These are phyloP conservation scores for Isabelozyma pseudorhagii DNA, from an alignment of 805 yeast genomes.

Conservation along the genomic window DNA sequence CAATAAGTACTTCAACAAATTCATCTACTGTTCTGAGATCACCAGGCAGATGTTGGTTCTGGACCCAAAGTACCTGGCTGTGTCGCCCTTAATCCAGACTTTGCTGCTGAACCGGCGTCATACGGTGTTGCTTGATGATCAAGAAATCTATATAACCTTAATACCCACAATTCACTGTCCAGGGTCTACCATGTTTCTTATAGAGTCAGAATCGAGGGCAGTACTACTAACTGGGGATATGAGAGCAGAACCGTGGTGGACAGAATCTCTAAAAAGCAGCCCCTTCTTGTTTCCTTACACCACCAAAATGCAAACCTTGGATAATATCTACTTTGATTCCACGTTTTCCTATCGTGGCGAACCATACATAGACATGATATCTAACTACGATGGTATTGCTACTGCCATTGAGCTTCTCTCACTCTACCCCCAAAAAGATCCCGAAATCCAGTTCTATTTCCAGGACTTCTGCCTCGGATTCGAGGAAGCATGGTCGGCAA, in stretches of 20 bases:
- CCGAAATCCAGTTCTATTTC: conserved; percentile 39
- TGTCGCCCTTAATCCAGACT: conserved; percentile 14
- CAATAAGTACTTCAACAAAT: conserved; percentile 33
- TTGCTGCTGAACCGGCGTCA: conserved; percentile 17
- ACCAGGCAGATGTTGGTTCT: conserved; percentile 19
- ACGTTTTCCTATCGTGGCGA: conserved; percentile 49
- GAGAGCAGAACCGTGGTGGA: conserved; percentile 55
- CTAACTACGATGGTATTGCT: conserved; percentile 40
- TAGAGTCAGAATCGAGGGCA: conserved; percentile 30
- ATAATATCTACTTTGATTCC: conserved; percentile 52
- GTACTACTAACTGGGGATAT: conserved; percentile 57
- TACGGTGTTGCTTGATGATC: conserved; percentile 11
- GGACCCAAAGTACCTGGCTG: conserved; percentile 12
- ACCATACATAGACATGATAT: conserved; percentile 44
- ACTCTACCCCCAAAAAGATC: conserved; percentile 39
- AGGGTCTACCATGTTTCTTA: conserved; percentile 53
- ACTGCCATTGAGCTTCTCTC: conserved; percentile 29
- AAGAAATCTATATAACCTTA: conserved; percentile 32
- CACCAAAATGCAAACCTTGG: conserved; percentile 27
- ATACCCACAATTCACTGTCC: conserved; percentile 58
- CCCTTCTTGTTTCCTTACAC: conserved; percentile 42
- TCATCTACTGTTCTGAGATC: conserved; percentile 45
- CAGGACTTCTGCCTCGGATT: conserved; percentile 45
- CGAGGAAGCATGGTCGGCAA: conserved; percentile 49
- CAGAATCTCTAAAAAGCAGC: conserved; percentile 27